Base-by-base conservation (phyloP, 1,139 yeast genomes). In the Blastobotrys capitulatus region DNA sequence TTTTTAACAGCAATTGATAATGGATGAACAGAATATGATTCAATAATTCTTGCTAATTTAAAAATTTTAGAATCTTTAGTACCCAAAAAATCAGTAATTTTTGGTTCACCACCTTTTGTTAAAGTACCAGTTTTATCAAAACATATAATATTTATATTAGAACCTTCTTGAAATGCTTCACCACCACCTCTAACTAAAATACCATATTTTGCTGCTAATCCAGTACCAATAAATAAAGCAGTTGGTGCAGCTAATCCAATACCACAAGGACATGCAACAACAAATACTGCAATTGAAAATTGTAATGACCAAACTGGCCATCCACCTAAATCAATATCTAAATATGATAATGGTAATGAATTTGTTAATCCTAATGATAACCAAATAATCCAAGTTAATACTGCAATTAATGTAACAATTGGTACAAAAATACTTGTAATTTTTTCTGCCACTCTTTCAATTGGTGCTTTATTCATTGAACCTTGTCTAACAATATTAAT, bases 261-360 rank as follows among this genome's bases (percentile, higher is more conserved):
- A 1, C 95, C 96, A 74, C 96, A 88, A 1, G 96, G 96, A 65
- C 96, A 88, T 0, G 96, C 96, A 44, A 88, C 89, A 8, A 82
- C 94, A 68, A 86, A 83, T 6, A 86, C 92, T 0, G 92, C 79
- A 57, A 85, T 82, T 0, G 90, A 79, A 66, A 85, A 85, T 57
- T 84, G 83, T 52, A 85, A 70, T 0, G 90, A 80, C 90, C 92
- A 85, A 16, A 83, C 78, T 0, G 77, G 68, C 89, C 90, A 83
- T 0, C 89, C 88, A 22, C 89, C 90, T 50, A 79, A 67, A 55
- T 80, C 85, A 50, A 76, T 76, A 59, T 83, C 86, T 43, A 83
- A 68, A 54, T 83, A 83, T 9, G 61, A 48, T 0, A 58, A 60
- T 0, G 90, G 89, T 19, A 84, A 68, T 0, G 68, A 61, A 0